Conservation (phyloP, 2,329 filamentous ascomycete genomes). For the Mariannaea elegans region DNA sequence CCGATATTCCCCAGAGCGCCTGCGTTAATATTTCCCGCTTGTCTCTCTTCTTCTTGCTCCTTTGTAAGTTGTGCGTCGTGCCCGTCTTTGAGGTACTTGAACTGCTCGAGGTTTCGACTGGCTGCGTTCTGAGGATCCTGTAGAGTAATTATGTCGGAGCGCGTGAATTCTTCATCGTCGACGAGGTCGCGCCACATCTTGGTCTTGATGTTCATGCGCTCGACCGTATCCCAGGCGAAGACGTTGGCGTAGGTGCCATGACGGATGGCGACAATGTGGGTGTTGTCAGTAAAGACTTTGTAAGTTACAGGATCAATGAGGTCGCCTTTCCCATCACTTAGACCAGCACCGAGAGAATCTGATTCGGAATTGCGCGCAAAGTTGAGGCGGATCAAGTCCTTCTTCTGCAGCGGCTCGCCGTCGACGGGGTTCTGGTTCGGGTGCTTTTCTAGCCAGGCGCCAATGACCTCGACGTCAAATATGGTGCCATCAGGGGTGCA, state of each 20-base stretch:
- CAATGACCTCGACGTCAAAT: slow-evolving; percentile 94
- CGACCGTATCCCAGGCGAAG: slow-evolving; percentile 94
- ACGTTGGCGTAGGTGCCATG: slow-evolving; percentile 89
- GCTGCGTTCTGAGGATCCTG: slow-evolving; percentile 95
- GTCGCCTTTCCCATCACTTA: slow-evolving; percentile 71
- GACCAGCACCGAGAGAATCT: slow-evolving; percentile 56
- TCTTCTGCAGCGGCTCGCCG: slow-evolving; percentile 78
- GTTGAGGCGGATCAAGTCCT: slow-evolving; percentile 88
- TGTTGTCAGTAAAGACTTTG: slow-evolving; percentile 98
- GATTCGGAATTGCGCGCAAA: slow-evolving; percentile 89
- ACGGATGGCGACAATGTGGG: slow-evolving; percentile 89
- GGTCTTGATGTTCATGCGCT: slow-evolving; percentile 93
- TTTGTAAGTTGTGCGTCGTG: slow-evolving; percentile 72
- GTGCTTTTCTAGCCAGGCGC: slow-evolving; percentile 93
- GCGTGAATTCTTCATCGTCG: slow-evolving; percentile 84
- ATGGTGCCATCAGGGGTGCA: slow-evolving; percentile 89
- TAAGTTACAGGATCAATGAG: slow-evolving; percentile 96
- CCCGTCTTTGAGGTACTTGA: slow-evolving; percentile 90
- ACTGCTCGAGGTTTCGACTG: slow-evolving; percentile 82
- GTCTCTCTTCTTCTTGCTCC: slow-evolving; percentile 74
- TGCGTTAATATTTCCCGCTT: slow-evolving; percentile 77
- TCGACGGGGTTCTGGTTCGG: slow-evolving; percentile 86
- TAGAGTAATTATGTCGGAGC: slow-evolving; percentile 93
- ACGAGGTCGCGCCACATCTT: slow-evolving; percentile 96
- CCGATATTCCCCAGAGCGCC: slow-evolving; percentile 79